Evolutionary conservation across 2,329 filamentous ascomycete species (phyloP), one percentile per base, ranked within the genome.

Genomic region (Aspergillus chevalieri): DNA sequence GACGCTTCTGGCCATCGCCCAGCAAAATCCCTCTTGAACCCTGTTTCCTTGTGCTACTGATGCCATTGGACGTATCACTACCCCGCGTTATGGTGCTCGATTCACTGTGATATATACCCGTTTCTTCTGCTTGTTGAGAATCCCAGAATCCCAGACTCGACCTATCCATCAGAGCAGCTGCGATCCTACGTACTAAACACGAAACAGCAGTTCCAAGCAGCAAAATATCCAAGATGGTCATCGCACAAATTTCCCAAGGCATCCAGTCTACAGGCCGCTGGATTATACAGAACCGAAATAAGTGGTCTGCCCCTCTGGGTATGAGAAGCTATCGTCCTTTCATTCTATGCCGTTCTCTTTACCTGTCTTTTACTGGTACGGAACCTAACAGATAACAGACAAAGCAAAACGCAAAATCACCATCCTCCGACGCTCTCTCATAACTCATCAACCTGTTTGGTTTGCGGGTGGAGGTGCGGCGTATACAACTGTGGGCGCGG

Each of bases 361-460:
- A 30, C 10, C 10, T 30, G 4, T 30, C 9, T 30, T 30, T 7
- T 10, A 30, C 26, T 12, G 26, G 26, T 12, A 22, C 15, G 10
- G 10, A 41, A 19, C 3, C 15, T 19, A 41, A 41, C 5, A 22
- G 3, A 41, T 12, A 22, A 19, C 19, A 41, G 38, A 41, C 15
- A 21, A 9, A 45, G 21, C 30, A 30, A 19, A 22, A 10, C 38
- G 36, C 28, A n/a, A 41, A 33, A 9, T 17, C 12, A 6, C 6
- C 21, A 12, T 42, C 21, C 38, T 41, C 5, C 15, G 17, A 5
- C 38, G 38, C 21, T 4, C 12, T n/a, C 3, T 22, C 6, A 10
- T 19, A 45, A 57, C 60, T 21, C 65, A 68, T 46, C 57, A 54
- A 42, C 65, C 65, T 4, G 65, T 68, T 43, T 68, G 65, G 65